Conservation (phyloP, 139 green algal species). For the Eudorina sp. region DNA sequence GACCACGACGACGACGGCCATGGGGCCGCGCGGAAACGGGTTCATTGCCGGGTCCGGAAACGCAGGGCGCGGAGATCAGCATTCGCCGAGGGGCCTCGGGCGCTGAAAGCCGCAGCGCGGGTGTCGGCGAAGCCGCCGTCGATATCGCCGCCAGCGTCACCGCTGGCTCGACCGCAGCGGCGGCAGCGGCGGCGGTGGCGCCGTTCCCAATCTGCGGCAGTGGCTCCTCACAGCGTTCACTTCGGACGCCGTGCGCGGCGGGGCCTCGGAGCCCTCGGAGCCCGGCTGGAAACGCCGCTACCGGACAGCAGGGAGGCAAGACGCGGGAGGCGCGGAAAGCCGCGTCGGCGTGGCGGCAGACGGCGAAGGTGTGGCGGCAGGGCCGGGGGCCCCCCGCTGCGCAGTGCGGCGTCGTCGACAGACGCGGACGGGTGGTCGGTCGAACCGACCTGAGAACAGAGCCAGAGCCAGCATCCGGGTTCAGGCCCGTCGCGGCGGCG, state of each 20-base stretch:
- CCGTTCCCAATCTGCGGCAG: too few species aligned
- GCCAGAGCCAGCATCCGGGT: background rate
- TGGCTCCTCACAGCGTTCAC: background rate
- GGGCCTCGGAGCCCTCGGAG: background rate
- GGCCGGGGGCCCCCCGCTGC: too few species aligned
- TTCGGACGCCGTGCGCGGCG: background rate
- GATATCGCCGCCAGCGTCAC: background rate
- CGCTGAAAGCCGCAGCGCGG: too few species aligned
- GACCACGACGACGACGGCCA: too few species aligned
- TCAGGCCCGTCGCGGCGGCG: background rate
- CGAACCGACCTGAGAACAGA: background rate
- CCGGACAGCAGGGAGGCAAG: background rate
- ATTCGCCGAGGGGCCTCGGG: too few species aligned
- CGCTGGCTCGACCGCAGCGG: constrained; percentile 30
- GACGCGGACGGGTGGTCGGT: background rate
- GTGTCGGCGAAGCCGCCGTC: background rate
- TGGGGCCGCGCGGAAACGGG: too few species aligned
- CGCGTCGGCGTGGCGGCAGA: background rate
- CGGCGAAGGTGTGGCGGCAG: background rate
- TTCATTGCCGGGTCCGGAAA: background rate
- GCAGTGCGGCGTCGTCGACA: background rate
- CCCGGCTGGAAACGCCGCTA: background rate
- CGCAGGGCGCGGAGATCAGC: background rate
- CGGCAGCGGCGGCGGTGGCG: too few species aligned
- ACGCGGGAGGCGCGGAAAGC: background rate